phyloP scores from a whole-genome alignment of 495 filamentous ascomycete genomes.

The Annulohypoxylon nitens region DNA sequence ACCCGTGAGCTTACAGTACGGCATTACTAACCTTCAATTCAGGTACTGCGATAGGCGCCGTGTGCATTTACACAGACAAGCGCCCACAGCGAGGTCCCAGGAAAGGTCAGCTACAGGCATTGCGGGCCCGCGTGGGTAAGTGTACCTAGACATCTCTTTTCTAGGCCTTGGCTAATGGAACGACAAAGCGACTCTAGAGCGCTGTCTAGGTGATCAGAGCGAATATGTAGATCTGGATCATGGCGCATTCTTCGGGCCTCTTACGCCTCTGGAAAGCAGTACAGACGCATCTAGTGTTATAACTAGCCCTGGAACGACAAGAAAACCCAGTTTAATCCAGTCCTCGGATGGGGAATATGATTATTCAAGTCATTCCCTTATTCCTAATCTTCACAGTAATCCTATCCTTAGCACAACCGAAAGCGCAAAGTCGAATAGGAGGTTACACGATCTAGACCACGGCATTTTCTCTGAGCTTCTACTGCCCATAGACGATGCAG shows the following conservation, averaged over 20 bases:
- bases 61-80: slow-evolving; percentile 12
- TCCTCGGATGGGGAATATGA: not conserved
- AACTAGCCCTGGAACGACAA: not conserved
- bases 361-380: not conserved
- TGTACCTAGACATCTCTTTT: not conserved
- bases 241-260: not conserved
- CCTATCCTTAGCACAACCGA: not conserved
- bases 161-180: not conserved
- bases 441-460: not conserved
- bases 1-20: not conserved
- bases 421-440: slow-evolving; percentile 2
- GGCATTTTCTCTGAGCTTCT: not conserved
- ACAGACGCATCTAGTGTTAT: not conserved
- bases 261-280: not conserved
- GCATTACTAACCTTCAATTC: slow-evolving; percentile 4
- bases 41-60: slow-evolving; percentile 1
- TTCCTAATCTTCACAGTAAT: not conserved
- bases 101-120: slow-evolving; percentile 3
- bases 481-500: not conserved
- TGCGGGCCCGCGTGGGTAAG: slow-evolving; percentile 6
- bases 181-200: not conserved
- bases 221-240: slow-evolving; percentile 12
- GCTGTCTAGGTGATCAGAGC: not conserved
- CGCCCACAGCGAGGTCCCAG: slow-evolving; percentile 6
- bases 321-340: not conserved